Base-by-base conservation (phyloP, 169 alveolate species). In the Plasmodium inui region DNA sequence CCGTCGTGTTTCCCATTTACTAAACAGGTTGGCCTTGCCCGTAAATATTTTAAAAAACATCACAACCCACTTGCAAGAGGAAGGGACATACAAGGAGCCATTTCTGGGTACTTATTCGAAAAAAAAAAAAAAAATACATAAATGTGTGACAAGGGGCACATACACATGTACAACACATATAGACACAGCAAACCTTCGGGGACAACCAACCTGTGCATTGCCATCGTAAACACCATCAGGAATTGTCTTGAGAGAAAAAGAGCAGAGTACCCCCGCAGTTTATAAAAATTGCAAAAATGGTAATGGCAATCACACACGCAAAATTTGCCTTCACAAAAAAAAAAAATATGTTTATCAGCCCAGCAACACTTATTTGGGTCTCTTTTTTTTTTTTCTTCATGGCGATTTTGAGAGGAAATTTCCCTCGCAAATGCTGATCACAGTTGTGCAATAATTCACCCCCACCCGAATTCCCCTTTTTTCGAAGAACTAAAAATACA, bases 11-110 rank as follows among this genome's bases (percentile, higher is more conserved):
- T 83, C 39, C 81, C 14, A 30, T 55, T 55, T 30, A 55, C 55
- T 32, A 50, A 53, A 30, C 70, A 86, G 93, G 28, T 74, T 86
- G 79, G 93, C 93, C 30, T 74, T 86, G 46, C 93, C 93, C 26
- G 53, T 73, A 41, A 44, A 86, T 70, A 57, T 86, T 86, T 39
- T 86, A 86, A 86, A 86, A 32, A 86, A 86, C 30, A 34, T 86
- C 39, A 70, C 93, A n/a, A 28, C 67, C 61, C 80, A 53, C 30
- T 86, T 86, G 19, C 93, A 86, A 76, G 19, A 55, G 32, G 81
- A 76, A 26, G 93, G 93, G 44, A 78, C 71, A 37, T 86, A 86
- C 46, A 55, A 86, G 34, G 93, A 86, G 61, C 93, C 93, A 44
- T 86, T 57, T 28, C 80, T 86, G 81, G 93, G 93, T 86, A 34